A percentile compares a stretch with the other conserved stretches of the same genome.
Conservation (phyloP, 192 early-diverging fungal genomes). For the Geranomyces variabilis region DNA sequence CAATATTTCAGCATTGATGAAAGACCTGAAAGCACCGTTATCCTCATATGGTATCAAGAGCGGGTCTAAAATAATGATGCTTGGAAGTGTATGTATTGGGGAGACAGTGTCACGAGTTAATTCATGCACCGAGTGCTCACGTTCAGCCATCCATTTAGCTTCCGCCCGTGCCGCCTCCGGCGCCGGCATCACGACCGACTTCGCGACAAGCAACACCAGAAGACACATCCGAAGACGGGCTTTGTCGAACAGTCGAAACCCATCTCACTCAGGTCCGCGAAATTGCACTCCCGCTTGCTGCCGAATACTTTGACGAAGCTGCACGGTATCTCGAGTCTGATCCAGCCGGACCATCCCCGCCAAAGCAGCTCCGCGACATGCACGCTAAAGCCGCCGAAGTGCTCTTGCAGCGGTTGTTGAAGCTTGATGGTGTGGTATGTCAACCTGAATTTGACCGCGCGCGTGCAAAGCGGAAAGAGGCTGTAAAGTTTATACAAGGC, state of each 20-base stretch:
- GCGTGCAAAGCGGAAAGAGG: constrained; percentile 70
- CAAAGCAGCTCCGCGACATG: constrained; percentile 68
- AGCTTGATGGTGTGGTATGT: constrained; percentile 74
- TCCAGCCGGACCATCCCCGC: constrained; percentile 18
- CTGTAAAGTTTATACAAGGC: constrained; percentile 72
- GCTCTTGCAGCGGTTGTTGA: constrained; percentile 77
- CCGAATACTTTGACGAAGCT: constrained; percentile 43
- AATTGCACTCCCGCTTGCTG: constrained; percentile 44
- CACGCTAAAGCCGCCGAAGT: constrained; percentile 71
- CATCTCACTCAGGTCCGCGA: constrained; percentile 37
- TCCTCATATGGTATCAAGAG: constrained; percentile 68
- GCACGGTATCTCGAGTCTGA: constrained; percentile 36
- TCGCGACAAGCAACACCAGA: no score
- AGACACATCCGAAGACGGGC: constrained; percentile 52
- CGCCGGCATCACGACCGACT: no score
- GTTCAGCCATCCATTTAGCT: no score
- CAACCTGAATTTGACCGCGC: constrained; percentile 72
- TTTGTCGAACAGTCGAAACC: constrained; percentile 47
- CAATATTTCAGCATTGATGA: constrained; percentile 49
- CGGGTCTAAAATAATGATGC: constrained; percentile 73
- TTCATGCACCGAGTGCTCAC: no score
- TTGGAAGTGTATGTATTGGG: constrained; percentile 56
- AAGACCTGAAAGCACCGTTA: constrained; percentile 35
- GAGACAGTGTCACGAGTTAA: no score
- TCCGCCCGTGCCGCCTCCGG: no score